A percentile compares a stretch with the other conserved stretches of the same genome.
Evolutionary conservation across 2,329 filamentous ascomycete species (phyloP).

Genomic region (Tolypocladium inflatum): DNA sequence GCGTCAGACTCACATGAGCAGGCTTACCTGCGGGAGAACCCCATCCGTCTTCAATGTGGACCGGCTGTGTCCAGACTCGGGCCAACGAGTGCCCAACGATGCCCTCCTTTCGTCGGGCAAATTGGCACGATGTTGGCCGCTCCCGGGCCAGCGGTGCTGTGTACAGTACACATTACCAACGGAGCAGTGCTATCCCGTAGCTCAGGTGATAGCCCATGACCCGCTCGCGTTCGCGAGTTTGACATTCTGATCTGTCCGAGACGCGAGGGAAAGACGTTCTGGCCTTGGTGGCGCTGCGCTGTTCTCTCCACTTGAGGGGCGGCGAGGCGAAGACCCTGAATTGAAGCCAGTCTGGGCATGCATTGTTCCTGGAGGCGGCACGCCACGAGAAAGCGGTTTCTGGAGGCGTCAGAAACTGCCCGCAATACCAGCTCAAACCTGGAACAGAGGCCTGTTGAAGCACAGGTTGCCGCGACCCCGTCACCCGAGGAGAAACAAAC

Average conservation of each 20-base stretch:
- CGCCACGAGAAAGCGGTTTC: too few relatives aligned
- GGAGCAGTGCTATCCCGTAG: background rate
- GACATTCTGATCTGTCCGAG: background rate
- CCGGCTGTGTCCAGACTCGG: background rate
- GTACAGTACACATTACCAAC: background rate
- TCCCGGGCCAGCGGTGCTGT: background rate
- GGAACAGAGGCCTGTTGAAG: background rate
- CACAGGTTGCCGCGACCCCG: background rate
- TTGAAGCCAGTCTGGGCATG: too few relatives aligned
- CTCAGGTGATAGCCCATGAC: background rate
- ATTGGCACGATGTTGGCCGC: background rate
- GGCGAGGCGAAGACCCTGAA: too few relatives aligned
- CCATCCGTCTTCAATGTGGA: background rate
- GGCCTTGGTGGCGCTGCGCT: too few relatives aligned
- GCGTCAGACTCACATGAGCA: slow-evolving; percentile 1
- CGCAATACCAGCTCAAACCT: background rate
- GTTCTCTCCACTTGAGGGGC: too few relatives aligned
- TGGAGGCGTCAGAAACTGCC: background rate
- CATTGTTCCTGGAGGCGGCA: too few relatives aligned
- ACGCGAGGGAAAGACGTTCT: too few relatives aligned
- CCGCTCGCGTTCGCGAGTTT: background rate
- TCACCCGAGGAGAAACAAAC: too few relatives aligned
- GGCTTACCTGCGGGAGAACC: background rate
- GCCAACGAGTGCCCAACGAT: background rate
- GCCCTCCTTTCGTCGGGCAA: background rate